Conservation (phyloP, 139 green algal species). For the Medakamo hakoo region DNA sequence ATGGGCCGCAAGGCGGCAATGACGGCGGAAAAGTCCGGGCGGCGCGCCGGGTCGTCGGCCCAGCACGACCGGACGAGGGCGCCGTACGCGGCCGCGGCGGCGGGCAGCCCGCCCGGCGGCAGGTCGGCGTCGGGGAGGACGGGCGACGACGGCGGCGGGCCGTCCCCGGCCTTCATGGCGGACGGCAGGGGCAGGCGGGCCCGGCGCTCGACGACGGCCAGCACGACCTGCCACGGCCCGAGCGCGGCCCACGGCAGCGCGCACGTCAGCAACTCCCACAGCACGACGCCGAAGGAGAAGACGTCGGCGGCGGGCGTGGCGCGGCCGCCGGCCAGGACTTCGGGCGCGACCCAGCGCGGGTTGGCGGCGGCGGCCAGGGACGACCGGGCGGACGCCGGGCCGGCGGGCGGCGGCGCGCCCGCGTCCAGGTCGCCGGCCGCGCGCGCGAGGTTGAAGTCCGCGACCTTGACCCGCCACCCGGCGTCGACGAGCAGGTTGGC, state of each 20-base stretch:
- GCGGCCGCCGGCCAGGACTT: constrained; percentile 19
- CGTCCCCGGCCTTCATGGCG: too few relatives aligned
- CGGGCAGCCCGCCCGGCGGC: constrained; percentile 5
- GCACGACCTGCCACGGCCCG: constrained; percentile 13
- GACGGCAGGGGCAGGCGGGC: neutral
- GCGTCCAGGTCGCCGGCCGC: constrained; percentile 6
- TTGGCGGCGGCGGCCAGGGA: neutral
- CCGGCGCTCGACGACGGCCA: neutral
- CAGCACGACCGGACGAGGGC: constrained; percentile 14
- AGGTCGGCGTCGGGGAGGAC: neutral
- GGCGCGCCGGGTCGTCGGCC: neutral
- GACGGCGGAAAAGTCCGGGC: constrained; percentile 7
- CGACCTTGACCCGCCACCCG: constrained; percentile 34
- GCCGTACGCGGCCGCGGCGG: constrained; percentile 5
- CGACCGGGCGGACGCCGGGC: neutral
- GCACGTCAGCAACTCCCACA: constrained; percentile 28
- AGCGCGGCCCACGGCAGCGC: constrained; percentile 23
- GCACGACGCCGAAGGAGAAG: constrained; percentile 18
- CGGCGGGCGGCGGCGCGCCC: too few relatives aligned
- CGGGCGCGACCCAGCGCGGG: constrained; percentile 26
- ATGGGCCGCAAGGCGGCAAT: neutral
- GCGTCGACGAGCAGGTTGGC: constrained; percentile 42
- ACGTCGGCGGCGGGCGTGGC: constrained; percentile 11
- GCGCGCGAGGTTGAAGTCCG: constrained; percentile 34
- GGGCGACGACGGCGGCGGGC: too few relatives aligned